These are phyloP conservation scores for Priceomyces haplophilus DNA, from an alignment of 805 yeast genomes.

Conservation along the genomic window DNA sequence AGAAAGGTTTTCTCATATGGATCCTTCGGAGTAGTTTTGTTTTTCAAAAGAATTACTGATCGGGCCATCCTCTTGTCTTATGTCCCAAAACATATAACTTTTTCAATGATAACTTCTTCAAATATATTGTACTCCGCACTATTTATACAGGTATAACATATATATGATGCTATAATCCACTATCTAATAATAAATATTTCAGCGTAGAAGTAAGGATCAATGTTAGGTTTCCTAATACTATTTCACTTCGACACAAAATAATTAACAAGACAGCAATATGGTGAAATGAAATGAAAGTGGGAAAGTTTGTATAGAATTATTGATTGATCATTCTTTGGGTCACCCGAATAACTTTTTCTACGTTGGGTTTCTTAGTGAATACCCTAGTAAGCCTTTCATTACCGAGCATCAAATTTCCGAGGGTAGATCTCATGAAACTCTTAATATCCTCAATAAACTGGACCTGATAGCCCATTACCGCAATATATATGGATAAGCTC, in stretches of 20 bases:
- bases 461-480: constrained; percentile 39
- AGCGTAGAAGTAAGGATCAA: neutral
- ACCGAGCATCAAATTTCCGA: constrained; percentile 44
- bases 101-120: too few species aligned
- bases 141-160: neutral
- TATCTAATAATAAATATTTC: neutral
- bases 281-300: too few species aligned
- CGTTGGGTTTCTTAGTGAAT: constrained; percentile 17
- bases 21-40: constrained; percentile 65
- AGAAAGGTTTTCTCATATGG: constrained; percentile 52
- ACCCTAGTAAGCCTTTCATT: constrained; percentile 40
- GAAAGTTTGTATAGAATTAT: neutral
- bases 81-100: neutral
- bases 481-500: constrained; percentile 44
- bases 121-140: too few species aligned
- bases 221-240: neutral
- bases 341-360: constrained; percentile 3
- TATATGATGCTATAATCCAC: neutral
- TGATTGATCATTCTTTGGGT: constrained; percentile 1
- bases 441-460: constrained; percentile 35
- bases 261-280: neutral
- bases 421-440: constrained; percentile 29
- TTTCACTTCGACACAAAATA: neutral
- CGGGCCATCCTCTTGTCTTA: constrained; percentile 1
- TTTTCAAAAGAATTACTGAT: constrained; percentile 60